Evolutionary conservation across 1,139 yeast species (phyloP), one percentile per base, ranked within the genome.

Genomic region (Candida glucosophila): DNA sequence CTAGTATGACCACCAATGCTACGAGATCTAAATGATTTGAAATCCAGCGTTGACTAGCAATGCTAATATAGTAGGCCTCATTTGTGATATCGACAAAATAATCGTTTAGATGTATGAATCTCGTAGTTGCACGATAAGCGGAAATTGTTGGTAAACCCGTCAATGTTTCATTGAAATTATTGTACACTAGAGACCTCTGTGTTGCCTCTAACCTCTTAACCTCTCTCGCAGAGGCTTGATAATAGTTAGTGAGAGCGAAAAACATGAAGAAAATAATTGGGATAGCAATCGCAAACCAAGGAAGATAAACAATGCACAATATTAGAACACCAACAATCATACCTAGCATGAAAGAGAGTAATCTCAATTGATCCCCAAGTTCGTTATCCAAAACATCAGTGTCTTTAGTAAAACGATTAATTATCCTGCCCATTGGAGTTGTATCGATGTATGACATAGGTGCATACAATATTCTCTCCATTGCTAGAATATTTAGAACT

Each of bases 381-480:
- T 78, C 85, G 44, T 79, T 80, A 47, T 85, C 95, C 40, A 83
- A 56, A 17, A 77, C 76, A 45, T 83, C 93, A 0, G 92, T 78
- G 49, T 85, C 95, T 43, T 81, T 83, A 1, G 93, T 78, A 40
- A 73, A 72, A 36, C 79, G 55, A 42, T 73, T 72, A 41, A 73
- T 44, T 15, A 73, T 67, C 44, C 77, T 55, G 12, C 79, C 81
- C 52, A 70, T 58, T 7, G 80, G 80, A 1, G 78, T 72, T 10
- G 66, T 55, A 47, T 74, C 81, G 60, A 73, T 60, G 38, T 60
- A 73, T 14, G 67, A 44, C 75, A 72, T 69, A 22, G 79, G 79
- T 2, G 73, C 65, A 36, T 61, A 65, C 31, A 71, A 43, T n/a
- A 71, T 43, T 21, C 45, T 58, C 10, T 46, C 40, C 13, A 60